Evolutionary conservation across 208 protist genomes (phyloP).

Genomic region (Trypanosoma lewisi): DNA sequence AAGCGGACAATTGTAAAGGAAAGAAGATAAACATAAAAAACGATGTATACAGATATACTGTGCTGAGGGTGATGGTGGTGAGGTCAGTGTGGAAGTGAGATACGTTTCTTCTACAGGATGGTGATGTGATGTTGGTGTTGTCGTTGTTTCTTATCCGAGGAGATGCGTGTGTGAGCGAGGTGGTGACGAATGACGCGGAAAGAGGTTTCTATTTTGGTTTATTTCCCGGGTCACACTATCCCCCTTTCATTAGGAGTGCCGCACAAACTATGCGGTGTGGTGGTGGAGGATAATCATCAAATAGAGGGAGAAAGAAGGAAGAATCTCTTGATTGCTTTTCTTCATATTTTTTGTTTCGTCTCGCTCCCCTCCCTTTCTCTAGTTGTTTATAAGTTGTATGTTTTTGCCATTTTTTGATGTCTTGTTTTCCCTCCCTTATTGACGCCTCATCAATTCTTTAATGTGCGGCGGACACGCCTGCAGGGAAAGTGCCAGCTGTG

Average conservation of each 20-base stretch:
- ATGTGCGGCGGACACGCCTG: not conserved
- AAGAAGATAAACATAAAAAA: too few species aligned
- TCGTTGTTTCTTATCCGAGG: not conserved
- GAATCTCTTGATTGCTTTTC: too few species aligned
- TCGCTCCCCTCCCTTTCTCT: not conserved
- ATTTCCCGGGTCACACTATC: too few species aligned
- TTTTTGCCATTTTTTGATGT: slow-evolving; percentile 12
- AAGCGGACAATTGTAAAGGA: too few species aligned
- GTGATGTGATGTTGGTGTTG: not conserved
- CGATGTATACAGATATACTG: too few species aligned
- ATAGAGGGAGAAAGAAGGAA: not conserved
- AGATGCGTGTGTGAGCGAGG: not conserved
- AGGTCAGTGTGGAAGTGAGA: not conserved
- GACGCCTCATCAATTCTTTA: not conserved
- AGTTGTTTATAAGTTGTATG: slow-evolving; percentile 18
- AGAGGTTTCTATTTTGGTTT: not conserved
- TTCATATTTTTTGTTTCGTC: not conserved
- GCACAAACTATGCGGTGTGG: not conserved
- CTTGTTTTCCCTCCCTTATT: slow-evolving; percentile 10
- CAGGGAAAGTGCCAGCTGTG: too few species aligned
- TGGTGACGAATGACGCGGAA: too few species aligned
- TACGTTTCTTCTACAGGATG: too few species aligned
- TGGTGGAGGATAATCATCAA: not conserved
- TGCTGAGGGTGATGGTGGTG: not conserved
- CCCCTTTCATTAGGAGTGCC: too few species aligned